Base-by-base conservation (phyloP, 768 basidiomycete species). In the Dioszegia crocea region DNA sequence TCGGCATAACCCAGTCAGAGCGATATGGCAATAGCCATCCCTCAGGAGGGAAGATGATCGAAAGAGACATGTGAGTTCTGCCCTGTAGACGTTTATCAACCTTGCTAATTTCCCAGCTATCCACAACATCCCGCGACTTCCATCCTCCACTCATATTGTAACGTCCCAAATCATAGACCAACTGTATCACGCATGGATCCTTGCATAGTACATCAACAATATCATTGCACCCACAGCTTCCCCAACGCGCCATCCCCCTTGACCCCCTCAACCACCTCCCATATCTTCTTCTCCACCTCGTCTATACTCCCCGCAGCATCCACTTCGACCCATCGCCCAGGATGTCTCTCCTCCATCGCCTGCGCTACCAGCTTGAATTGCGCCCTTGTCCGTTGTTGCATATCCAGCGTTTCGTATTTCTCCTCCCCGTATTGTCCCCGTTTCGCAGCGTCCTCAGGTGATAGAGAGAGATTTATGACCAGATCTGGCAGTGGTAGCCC, bases 401-500 rank as follows among this genome's bases (percentile, higher is more conserved):
- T 67, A 2, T 60, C 56, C 4, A 63, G 43, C 6, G 59, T 69
- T 79, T 96, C 91, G 64, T 93, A 94, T 39, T 91, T 81, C 77
- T 94, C 92, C 53, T 83, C 83, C 3, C 92, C 92, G 66, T 88
- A 96, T 0, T 88, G 89, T 0, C 86, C 88, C 14, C 94, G 83
- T 43, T 75, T 69, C 39, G 81, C 80, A 0, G 91, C 89, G 12
- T 81, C 78, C 39, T 85, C 85, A 0, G 89, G 86, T 0, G 84
- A 78, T 60, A 98, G 82, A 65, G 91, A 85, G 59, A 99, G 84
- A 80, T 94, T 96, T 43, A 97, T 67, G 0, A 86, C 86, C 38
- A 94, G 76, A 74, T 98, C 96, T 0, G 94, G 94, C 0, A 86
- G 82, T 10, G 93, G 96, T 17, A 99, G 85, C 8, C 84, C 83